These are phyloP conservation scores for Monosporozyma solicola DNA, from an alignment of 805 yeast species.

Conservation along the genomic window DNA sequence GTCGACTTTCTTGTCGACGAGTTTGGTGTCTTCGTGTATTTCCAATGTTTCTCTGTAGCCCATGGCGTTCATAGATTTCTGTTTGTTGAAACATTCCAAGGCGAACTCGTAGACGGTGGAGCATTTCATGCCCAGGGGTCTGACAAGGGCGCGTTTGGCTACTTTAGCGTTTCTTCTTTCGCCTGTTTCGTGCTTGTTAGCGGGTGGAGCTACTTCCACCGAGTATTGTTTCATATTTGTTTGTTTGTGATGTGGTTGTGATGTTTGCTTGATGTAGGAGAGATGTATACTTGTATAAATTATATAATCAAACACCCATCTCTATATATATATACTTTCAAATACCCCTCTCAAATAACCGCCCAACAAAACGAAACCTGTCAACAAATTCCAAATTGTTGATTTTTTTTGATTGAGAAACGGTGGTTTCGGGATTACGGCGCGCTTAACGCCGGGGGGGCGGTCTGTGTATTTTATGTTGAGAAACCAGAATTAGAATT, in stretches of 20 bases:
- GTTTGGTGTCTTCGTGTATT: conserved; percentile 66
- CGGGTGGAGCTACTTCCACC: conserved; percentile 58
- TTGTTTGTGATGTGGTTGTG: neutral
- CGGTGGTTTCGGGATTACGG: no score
- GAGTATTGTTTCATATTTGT: conserved; percentile 20
- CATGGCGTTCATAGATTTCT: conserved; percentile 47
- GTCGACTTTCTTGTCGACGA: conserved; percentile 64
- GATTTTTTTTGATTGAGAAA: neutral
- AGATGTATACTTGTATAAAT: no score
- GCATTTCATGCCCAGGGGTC: conserved; percentile 60
- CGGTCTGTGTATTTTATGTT: no score
- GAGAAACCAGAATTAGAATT: no score
- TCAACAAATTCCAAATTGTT: neutral
- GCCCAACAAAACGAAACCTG: neutral
- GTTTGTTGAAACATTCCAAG: conserved; percentile 48
- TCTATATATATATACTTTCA: neutral
- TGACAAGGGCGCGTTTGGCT: conserved; percentile 32
- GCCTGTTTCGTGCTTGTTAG: conserved; percentile 69
- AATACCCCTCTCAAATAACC: neutral
- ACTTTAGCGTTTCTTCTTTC: conserved; percentile 61
- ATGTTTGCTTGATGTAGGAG: no score
- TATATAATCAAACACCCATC: no score
- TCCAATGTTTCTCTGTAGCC: conserved; percentile 76
- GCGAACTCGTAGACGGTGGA: conserved; percentile 64
- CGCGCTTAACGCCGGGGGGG: neutral